Evolutionary conservation across 345 rosid species (phyloP).

Genomic region (Geranium brycei): DNA sequence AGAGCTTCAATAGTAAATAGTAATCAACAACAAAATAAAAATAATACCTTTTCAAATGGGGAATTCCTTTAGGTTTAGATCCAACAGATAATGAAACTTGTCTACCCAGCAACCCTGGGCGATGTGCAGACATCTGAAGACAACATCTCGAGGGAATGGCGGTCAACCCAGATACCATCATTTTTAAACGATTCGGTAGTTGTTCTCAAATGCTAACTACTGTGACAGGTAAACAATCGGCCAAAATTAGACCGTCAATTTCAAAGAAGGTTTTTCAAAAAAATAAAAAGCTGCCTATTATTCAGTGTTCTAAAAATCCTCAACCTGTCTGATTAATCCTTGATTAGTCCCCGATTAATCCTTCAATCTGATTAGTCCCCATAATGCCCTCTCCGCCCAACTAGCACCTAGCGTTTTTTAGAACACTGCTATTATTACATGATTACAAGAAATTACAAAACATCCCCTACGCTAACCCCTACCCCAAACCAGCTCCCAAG

Average conservation of each 20-base stretch:
- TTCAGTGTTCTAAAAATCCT: no score
- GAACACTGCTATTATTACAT: no score
- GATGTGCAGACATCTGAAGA: conserved; percentile 23
- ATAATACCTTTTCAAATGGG: conserved; percentile 33
- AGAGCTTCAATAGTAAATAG: not conserved
- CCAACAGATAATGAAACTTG: conserved; percentile 15
- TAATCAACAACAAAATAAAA: not conserved
- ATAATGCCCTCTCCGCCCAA: no score
- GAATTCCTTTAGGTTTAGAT: conserved; percentile 15
- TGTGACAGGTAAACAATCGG: not conserved
- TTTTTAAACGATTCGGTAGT: conserved; percentile 14
- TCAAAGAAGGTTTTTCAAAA: no score
- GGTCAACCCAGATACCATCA: conserved; percentile 52
- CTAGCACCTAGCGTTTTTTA: no score
- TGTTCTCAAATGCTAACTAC: not conserved
- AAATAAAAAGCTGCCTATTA: no score
- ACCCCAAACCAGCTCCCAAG: no score
- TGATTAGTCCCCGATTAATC: no score
- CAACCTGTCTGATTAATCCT: no score
- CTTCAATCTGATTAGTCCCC: no score
- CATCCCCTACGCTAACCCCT: no score
- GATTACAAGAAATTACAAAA: no score
- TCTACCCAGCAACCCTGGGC: conserved; percentile 15
- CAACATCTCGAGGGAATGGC: conserved; percentile 43
- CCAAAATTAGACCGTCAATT: not conserved